These are phyloP conservation scores for Rhodocollybia butyracea DNA, from an alignment of 768 basidiomycete genomes.

Conservation along the genomic window DNA sequence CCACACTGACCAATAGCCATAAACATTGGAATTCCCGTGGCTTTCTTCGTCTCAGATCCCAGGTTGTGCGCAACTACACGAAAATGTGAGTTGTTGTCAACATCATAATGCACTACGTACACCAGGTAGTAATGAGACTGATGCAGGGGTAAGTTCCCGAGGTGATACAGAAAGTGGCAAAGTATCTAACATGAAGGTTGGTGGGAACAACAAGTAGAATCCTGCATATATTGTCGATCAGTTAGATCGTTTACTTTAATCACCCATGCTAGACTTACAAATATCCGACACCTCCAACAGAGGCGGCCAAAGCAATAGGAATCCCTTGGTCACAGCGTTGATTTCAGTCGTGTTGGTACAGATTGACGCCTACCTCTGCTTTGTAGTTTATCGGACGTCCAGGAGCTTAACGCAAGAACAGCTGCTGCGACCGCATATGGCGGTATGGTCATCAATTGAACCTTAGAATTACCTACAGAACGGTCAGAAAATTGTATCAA, in stretches of 20 bases:
- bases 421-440: constrained; percentile 73
- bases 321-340: constrained; percentile 32
- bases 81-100: neutral
- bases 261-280: constrained; percentile 54
- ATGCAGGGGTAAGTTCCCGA: constrained; percentile 77
- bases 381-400: constrained; percentile 63
- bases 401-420: constrained; percentile 57
- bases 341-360: constrained; percentile 15
- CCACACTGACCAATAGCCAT: constrained; percentile 81
- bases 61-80: constrained; percentile 66
- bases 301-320: constrained; percentile 41
- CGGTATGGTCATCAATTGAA: constrained; percentile 77
- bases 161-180: constrained; percentile 75
- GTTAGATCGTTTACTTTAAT: neutral
- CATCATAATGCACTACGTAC: constrained; percentile 41
- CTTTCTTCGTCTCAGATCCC: constrained; percentile 75
- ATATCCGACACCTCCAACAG: constrained; percentile 58
- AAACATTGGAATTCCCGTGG: constrained; percentile 73
- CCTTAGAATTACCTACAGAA: constrained; percentile 55
- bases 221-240: constrained; percentile 27
- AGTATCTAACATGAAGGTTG: constrained; percentile 67
- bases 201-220: constrained; percentile 51
- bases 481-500: constrained; percentile 4
- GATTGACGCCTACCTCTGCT: constrained; percentile 44
- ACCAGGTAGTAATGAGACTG: constrained; percentile 75